Evolutionary conservation across 2,329 filamentous ascomycete genomes (phyloP).

Genomic region (Tolypocladium album): DNA sequence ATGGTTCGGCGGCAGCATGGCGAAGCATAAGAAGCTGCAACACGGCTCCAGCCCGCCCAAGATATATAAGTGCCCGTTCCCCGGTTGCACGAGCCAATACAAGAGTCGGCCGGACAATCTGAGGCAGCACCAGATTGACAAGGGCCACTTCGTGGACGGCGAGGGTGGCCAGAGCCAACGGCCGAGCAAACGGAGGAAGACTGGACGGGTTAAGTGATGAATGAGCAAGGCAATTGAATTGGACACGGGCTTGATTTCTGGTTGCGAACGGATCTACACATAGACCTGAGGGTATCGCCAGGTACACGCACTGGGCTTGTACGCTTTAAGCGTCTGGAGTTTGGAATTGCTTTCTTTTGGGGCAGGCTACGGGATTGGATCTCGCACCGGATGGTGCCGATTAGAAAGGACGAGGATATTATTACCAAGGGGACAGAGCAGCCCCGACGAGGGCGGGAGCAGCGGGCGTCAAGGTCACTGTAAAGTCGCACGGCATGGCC

Average conservation of each 20-base stretch:
- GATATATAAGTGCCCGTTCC: constrained; percentile 42
- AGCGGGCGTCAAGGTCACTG: not conserved
- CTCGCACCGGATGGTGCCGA: not conserved
- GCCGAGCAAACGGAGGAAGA: constrained; percentile 38
- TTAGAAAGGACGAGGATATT: not conserved
- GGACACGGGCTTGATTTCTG: not conserved
- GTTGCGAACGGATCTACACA: not conserved
- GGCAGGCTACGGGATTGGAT: not conserved
- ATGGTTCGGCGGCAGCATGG: constrained; percentile 49
- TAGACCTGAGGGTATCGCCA: not conserved
- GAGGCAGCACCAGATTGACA: constrained; percentile 45
- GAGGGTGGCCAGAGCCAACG: constrained; percentile 24
- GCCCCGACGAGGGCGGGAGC: not conserved
- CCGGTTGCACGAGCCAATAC: constrained; percentile 43
- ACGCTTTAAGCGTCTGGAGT: not conserved
- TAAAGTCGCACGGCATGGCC: not conserved
- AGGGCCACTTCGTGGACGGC: constrained; percentile 40
- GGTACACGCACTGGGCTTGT: not conserved
- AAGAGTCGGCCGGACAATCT: constrained; percentile 46
- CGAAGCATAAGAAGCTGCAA: constrained; percentile 45
- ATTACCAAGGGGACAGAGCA: not conserved
- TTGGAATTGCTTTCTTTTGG: not conserved
- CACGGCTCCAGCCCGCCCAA: constrained; percentile 37
- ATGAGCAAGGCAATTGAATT: not conserved
- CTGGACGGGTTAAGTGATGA: constrained; percentile 10